phyloP scores from a whole-genome alignment of 1,284 basidiomycete species.

The Leccinum solheimii region DNA sequence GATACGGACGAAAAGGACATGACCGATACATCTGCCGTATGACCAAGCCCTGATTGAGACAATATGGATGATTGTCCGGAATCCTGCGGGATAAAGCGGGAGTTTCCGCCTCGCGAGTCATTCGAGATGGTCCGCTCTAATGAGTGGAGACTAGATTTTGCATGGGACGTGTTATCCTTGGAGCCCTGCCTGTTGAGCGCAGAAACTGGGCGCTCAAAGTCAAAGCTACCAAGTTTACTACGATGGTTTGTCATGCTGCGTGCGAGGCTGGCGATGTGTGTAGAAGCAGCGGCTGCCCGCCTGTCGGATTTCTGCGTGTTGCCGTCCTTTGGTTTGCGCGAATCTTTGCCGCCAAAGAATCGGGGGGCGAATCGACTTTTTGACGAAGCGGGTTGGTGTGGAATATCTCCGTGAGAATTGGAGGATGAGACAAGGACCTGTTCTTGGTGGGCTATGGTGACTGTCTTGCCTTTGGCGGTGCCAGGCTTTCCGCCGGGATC shows the following conservation, averaged over 20 bases:
- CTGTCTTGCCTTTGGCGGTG: constrained; percentile 17
- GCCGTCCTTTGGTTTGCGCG: constrained; percentile 24
- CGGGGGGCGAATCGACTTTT: constrained; percentile 34
- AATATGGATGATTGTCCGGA: constrained; percentile 19
- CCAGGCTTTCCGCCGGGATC: constrained; percentile 11
- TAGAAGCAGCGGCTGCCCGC: constrained; percentile 1
- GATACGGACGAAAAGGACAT: constrained; percentile 36
- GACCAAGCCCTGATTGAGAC: constrained; percentile 23
- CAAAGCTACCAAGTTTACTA: constrained; percentile 66
- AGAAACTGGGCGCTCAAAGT: constrained; percentile 64
- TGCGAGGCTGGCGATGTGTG: neutral
- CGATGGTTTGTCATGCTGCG: constrained; percentile 36
- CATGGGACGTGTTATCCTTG: constrained; percentile 7
- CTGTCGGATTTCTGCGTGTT: constrained; percentile 22
- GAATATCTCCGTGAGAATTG: constrained; percentile 14
- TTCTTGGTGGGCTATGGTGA: constrained; percentile 24
- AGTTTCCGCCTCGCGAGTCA: constrained; percentile 27
- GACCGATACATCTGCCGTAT: constrained; percentile 32
- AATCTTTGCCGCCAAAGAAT: constrained; percentile 32
- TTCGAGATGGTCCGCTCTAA: constrained; percentile 30
- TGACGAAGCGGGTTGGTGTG: constrained; percentile 6
- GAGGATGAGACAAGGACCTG: constrained; percentile 30
- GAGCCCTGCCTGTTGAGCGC: constrained; percentile 30
- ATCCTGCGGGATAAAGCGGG: constrained; percentile 9
- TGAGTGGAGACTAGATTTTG: constrained; percentile 17